Base-by-base conservation (phyloP, 495 filamentous ascomycete genomes). In the Hypoxylon cercidicola region DNA sequence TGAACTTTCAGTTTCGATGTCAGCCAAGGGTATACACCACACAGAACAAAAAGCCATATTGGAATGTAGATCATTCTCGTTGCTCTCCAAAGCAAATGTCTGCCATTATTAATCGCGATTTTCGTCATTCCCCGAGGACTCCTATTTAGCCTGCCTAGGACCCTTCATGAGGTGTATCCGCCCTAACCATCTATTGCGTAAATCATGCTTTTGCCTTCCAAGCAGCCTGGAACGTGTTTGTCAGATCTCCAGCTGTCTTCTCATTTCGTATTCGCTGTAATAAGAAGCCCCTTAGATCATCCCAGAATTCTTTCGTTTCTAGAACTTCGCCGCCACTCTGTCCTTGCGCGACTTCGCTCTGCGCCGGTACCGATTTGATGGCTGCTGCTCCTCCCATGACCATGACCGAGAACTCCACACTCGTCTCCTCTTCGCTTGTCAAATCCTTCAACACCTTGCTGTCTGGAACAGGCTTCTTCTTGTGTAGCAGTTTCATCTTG, bases 341-440 rank as follows among this genome's bases (percentile, higher is more conserved):
- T 12, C 83, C 87, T 54, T 84, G 81, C 23, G 82, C 85, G 13
- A 81, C 53, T 45, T 72, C 60, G 68, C 72, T 46, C 66, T 79
- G 49, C 37, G 67, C 77, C 56, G 65, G 61, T 55, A 74, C 68
- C 11, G 72, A 69, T 58, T 70, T 75, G 4, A 66, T 67, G 34
- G 71, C 68, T 28, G 80, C 81, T 16, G 80, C 86, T 9, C 86
- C 87, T 13, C 89, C 92, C 67, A 98, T 88, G 20, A 97, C 80
- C 95, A 99, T 97, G 25, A 96, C 82, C 0, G 84, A 85, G 53
- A 98, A 86, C 78, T 95, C 91, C 4, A 90, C 72, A 48, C 84
- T 82, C 28, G 77, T 82, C 5, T 85, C 71, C 2, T 63, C 77
- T 4, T 76, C 78, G 0, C 69, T 73, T 0, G 83, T 70, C 3